A percentile compares a stretch with the other conserved stretches of the same genome.
Conservation (phyloP, 495 filamentous ascomycete genomes). For the Tuber aestivum region DNA sequence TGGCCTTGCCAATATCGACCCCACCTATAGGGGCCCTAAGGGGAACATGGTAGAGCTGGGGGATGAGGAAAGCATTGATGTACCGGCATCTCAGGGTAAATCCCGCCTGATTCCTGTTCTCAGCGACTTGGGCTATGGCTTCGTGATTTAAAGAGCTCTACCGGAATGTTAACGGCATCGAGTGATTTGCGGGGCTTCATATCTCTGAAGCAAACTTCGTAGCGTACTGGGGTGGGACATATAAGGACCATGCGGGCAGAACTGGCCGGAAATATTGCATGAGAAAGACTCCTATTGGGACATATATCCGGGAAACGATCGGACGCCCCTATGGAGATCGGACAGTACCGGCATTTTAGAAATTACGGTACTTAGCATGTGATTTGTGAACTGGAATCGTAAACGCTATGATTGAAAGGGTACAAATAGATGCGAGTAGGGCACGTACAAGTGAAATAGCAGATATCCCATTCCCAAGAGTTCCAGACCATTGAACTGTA, state of each 20-base stretch:
- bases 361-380: constrained; percentile 1
- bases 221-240: constrained; percentile 48
- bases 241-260: constrained; percentile 51
- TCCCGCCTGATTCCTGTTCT: constrained; percentile 43
- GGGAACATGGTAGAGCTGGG: constrained; percentile 54
- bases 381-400: background rate
- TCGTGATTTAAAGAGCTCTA: constrained; percentile 27
- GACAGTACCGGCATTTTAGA: constrained; percentile 7
- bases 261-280: constrained; percentile 53
- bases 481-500: background rate
- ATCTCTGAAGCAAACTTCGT: constrained; percentile 47
- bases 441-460: background rate
- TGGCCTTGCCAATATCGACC: too few species aligned
- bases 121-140: too few species aligned
- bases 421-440: background rate
- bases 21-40: constrained; percentile 46
- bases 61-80: constrained; percentile 54
- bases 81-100: constrained; percentile 49
- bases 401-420: background rate
- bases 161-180: constrained; percentile 49
- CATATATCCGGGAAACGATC: constrained; percentile 49
- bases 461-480: background rate
- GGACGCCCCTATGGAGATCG: constrained; percentile 42
- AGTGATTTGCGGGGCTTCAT: constrained; percentile 47
- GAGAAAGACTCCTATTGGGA: constrained; percentile 48